Evolutionary conservation across 768 basidiomycete genomes (phyloP), one percentile per base, ranked within the genome.

Genomic region (Boletus rufocinnamomeus): DNA sequence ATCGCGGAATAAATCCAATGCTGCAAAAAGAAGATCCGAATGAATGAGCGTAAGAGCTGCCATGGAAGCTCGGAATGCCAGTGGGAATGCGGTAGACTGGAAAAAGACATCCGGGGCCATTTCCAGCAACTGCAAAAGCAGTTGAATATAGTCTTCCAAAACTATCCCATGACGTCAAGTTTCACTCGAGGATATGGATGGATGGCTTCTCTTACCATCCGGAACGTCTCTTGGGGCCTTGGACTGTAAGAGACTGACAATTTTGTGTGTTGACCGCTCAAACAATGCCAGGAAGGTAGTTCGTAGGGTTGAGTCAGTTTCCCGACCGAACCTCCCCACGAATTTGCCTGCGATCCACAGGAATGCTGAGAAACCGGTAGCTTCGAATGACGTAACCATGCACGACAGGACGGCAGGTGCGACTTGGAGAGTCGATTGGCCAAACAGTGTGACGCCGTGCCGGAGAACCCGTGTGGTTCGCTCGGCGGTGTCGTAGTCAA

Each of bases 341-440:
- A 91, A 73, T 74, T 98, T 98, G 45, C 93, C 91, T 32, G 86
- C 87, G 58, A 98, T 91, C 97, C 97, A 99, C 23, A 98, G 72
- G 74, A 93, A 98, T 62, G 90, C 88, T 13, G 95, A 82, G 67
- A 87, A 85, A 0, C 89, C 91, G 11, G 90, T 92, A 11, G 78
- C 74, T 65, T 93, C 91, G 68, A 98, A 99, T 8, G 83, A 81
- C 9, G 80, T 67, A 2, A 86, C 81, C 89, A 98, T 89, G 51
- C 92, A 82, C 8, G 80, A 79, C 47, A 96, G 74, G 2, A 95
- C 79, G 0, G 86, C 78, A 25, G 91, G 82, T 10, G 90, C 82
- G 50, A 97, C 78, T 5, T 86, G 75, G 46, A 89, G 78, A 10
- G 85, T 82, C 0, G 86, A 74, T 46, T 78, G 72, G 10, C 86